Base-by-base conservation (phyloP, 345 rosid genomes). In the Mallotus nudiflorus region DNA sequence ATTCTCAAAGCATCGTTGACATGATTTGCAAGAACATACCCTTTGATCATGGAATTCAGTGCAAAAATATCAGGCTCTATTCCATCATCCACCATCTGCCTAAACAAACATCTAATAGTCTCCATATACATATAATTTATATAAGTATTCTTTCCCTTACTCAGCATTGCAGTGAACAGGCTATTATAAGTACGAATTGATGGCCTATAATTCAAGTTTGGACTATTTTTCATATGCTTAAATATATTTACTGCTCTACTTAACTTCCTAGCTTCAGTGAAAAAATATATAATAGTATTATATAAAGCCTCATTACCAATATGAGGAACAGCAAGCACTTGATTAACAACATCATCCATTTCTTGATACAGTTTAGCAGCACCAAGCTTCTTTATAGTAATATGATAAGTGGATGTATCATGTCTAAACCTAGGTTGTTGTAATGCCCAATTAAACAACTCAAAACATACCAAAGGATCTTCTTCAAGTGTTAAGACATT, bases 1-100 rank as follows among this genome's bases (percentile, higher is more conserved):
- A 91, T 82, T 66, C 98, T 86, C 28, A 93, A 81, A 55, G 98
- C 98, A 77, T 93, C 97, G 52, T 93, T 93, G 24, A 93, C 91
- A 52, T 91, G 98, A 62, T 89, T 91, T 3, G 98, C 88, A 33
- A 93, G 90, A 61, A 91, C 91, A 5, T 85, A 93, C 22, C 98
- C 96, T 73, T 88, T 93, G 45, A 93, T 88, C 90, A 93, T 80
- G 59, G 86, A 82, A 71, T 88, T 88, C 86, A 88, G 72, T 0
- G 89, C 70, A 56, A 70, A 86, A 24, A 89, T 74, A 73, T 93
- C 97, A 4, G 98, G 97, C 31, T 89, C 96, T 39, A 93, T 82
- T 71, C 94, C 88, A 60, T 84, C 93, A 81, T 84, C 59, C 39
- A 87, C 83, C 94, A 93, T 89, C 83, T 87, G 98, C 78, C 82